phyloP scores from a whole-genome alignment of 129 eudicot genomes.

The carrot (Daucus carota) region DNA sequence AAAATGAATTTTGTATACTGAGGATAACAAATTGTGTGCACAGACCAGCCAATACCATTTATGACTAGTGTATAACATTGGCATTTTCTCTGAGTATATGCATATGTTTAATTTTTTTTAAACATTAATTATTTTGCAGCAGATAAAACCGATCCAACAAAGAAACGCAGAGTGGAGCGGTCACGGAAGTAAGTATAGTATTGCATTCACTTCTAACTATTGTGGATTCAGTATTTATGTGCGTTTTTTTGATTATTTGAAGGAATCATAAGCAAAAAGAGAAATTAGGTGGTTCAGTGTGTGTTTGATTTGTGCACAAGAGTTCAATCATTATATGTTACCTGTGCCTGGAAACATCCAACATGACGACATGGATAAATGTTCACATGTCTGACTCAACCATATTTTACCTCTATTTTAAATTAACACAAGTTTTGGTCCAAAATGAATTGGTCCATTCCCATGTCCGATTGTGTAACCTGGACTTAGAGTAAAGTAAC shows the following conservation, averaged over 20 bases:
- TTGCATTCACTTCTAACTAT: constrained; percentile 8
- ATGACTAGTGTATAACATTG: not conserved
- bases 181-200: constrained; percentile 58
- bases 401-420: not conserved
- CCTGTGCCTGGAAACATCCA: not conserved
- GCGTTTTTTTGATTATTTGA: not conserved
- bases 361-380: no score
- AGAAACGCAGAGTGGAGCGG: constrained; percentile 76
- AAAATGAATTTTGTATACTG: not conserved
- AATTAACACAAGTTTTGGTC: not conserved
- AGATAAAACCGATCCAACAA: constrained; percentile 70
- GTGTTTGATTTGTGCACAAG: not conserved
- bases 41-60: not conserved
- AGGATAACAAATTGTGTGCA: not conserved
- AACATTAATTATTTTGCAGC: constrained; percentile 24
- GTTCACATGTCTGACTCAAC: not conserved
- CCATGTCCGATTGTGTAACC: not conserved
- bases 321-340: not conserved
- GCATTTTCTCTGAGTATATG: not conserved
- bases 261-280: not conserved
- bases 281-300: not conserved
- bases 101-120: not conserved
- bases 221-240: not conserved
- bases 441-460: not conserved
- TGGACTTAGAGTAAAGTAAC: not conserved